Evolutionary conservation across 139 green algal species (phyloP).

Genomic region (Micractinium conductrix): DNA sequence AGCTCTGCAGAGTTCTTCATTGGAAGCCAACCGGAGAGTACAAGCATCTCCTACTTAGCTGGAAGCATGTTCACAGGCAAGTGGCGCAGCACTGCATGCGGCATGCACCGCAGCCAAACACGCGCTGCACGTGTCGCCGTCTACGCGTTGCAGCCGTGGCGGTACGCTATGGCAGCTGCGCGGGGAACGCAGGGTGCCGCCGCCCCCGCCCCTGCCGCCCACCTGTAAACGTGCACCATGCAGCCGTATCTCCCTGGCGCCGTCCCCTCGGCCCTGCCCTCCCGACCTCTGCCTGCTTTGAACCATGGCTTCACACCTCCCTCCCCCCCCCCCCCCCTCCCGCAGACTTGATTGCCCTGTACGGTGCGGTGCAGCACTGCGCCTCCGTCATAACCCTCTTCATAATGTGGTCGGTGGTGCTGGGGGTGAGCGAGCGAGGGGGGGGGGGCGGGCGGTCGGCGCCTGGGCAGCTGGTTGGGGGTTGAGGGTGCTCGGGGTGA

Average conservation of each 20-base stretch:
- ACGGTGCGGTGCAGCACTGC: conserved; percentile 4
- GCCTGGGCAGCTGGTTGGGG: too few relatives aligned
- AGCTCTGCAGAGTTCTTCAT: conserved; percentile 8
- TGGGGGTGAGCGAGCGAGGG: conserved; percentile 3
- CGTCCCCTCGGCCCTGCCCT: not conserved
- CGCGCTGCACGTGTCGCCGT: too few relatives aligned
- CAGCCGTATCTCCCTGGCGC: not conserved
- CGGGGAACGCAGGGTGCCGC: too few relatives aligned
- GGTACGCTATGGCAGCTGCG: too few relatives aligned
- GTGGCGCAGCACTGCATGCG: too few relatives aligned
- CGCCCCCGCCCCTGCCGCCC: too few relatives aligned
- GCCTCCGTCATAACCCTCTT: conserved; percentile 22
- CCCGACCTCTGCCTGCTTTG: too few relatives aligned
- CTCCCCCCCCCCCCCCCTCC: not conserved
- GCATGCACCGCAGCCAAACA: too few relatives aligned
- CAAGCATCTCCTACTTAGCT: not conserved
- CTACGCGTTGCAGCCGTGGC: too few relatives aligned
- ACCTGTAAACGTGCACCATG: too few relatives aligned
- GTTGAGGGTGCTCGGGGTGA: too few relatives aligned
- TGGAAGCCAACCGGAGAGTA: not conserved
- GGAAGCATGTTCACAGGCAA: conserved; percentile 23
- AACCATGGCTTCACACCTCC: not conserved
- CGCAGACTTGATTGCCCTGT: conserved; percentile 6
- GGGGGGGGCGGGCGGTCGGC: too few relatives aligned
- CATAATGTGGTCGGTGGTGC: conserved; percentile 31